Evolutionary conservation across 441 rosid species (phyloP), one percentile per base, ranked within the genome.

Genomic region (Pelargonium cotyledonis): DNA sequence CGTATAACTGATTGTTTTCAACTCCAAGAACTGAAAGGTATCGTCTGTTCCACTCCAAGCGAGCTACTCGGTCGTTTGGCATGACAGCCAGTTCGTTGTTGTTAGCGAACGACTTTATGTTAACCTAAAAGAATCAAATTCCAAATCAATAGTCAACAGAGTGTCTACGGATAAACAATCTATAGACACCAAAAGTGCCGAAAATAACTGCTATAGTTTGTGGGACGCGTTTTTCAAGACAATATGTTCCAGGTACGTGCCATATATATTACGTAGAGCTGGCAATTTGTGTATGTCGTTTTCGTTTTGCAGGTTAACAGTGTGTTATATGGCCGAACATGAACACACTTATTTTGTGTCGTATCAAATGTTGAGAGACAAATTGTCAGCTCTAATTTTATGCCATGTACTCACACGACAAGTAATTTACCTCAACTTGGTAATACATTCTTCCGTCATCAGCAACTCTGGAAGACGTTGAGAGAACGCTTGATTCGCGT

Each of bases 31-130:
- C 95, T 2, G 97, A 92, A 5, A 93, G 85, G 68, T 93, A 93
- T 2, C 98, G 78, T 35, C 98, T 69, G 61, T 93, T 70, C 96
- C 98, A 93, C 83, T 93, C 97, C 85, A 89, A 38, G 68, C 86
- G 84, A 72, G 85, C 85, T 5, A 84, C 85, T 84, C 98, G 76
- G 63, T 91, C 98, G 73, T 73, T 71, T 0, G 98, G 97, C 98
- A 93, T 93, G 43, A 93, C 95, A 4, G 95, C 98, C 26, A 93
- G 82, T 78, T 93, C 96, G 65, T 93, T 93, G 85, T 88, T 91
- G 81, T 68, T 91, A 1, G 98, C 96, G 31, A 78, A 90, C 4
- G 98, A 91, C 85, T 89, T 94, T 65, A 94, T 94, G 80, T 91
- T 94, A 65, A 88, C 98, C 98, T 90, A 67, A 23, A 70, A 38